These are phyloP conservation scores for Wallacemonas rigidus DNA, from an alignment of 208 protist species.

Conservation along the genomic window DNA sequence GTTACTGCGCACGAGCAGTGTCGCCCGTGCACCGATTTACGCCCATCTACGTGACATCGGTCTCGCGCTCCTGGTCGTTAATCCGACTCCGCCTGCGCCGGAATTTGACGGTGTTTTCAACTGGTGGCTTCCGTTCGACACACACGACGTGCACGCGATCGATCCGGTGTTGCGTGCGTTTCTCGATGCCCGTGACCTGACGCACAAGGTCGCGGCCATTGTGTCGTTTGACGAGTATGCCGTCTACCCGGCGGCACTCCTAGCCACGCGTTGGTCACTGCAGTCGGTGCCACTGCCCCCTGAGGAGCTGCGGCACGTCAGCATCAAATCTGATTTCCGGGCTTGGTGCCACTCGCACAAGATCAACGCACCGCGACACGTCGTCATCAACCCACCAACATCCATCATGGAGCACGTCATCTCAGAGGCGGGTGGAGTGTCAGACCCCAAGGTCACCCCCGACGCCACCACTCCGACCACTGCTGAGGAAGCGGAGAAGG, in stretches of 20 bases:
- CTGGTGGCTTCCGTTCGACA: conserved; percentile 58
- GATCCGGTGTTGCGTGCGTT: conserved; percentile 31
- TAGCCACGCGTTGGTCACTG: conserved; percentile 37
- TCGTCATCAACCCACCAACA: conserved; percentile 5
- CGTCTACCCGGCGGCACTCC: conserved; percentile 56
- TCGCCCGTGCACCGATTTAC: conserved; percentile 65
- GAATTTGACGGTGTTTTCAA: conserved; percentile 57
- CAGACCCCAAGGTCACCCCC: too few species aligned
- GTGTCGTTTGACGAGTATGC: conserved; percentile 88
- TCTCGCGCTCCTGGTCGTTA: conserved; percentile 53
- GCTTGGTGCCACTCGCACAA: conserved; percentile 38
- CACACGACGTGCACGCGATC: conserved; percentile 43
- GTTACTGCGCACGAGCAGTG: conserved; percentile 71
- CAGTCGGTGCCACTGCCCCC: conserved; percentile 53
- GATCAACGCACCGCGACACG: conserved; percentile 36
- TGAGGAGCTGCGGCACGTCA: conserved; percentile 39
- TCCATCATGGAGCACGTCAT: too few species aligned
- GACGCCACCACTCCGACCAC: too few species aligned
- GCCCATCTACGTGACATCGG: conserved; percentile 44
- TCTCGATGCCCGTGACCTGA: conserved; percentile 20
- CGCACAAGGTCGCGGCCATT: conserved; percentile 40
- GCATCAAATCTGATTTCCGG: conserved; percentile 67
- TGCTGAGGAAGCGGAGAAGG: not conserved
- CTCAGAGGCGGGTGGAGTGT: too few species aligned
- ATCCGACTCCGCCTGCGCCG: conserved; percentile 29